phyloP scores from a whole-genome alignment of 192 early-diverging fungal species.

The Funneliformis geosporum region DNA sequence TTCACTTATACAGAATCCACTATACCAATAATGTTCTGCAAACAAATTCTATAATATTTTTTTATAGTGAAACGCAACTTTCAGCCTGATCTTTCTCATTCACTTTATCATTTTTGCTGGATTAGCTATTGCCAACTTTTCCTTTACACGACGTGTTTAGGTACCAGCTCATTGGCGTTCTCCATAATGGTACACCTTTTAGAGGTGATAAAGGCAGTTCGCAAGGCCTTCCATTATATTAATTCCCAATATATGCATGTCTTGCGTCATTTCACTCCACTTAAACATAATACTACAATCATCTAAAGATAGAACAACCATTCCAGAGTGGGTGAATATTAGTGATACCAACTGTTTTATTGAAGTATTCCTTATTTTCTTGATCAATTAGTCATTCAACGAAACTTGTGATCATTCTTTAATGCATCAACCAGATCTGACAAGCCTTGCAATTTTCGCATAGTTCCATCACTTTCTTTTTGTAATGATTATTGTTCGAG shows the following conservation, averaged over 20 bases:
- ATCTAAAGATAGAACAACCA: constrained; percentile 6
- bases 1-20: too few species aligned
- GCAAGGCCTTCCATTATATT: background rate
- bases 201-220: background rate
- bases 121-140: too few species aligned
- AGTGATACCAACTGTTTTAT: background rate
- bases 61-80: too few species aligned
- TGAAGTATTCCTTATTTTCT: too few species aligned
- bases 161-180: background rate
- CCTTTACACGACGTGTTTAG: too few species aligned
- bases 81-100: too few species aligned
- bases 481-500: background rate
- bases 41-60: too few species aligned
- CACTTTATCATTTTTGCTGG: too few species aligned
- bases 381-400: too few species aligned
- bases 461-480: background rate
- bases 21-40: too few species aligned
- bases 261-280: background rate
- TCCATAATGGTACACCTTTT: background rate
- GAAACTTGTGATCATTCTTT: background rate
- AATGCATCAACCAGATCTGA: background rate
- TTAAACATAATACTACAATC: background rate
- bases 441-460: background rate
- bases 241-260: background rate
- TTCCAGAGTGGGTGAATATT: background rate